Evolutionary conservation across 805 yeast genomes (phyloP), one percentile per base, ranked within the genome.

Genomic region (Wickerhamomyces rabaulensis): DNA sequence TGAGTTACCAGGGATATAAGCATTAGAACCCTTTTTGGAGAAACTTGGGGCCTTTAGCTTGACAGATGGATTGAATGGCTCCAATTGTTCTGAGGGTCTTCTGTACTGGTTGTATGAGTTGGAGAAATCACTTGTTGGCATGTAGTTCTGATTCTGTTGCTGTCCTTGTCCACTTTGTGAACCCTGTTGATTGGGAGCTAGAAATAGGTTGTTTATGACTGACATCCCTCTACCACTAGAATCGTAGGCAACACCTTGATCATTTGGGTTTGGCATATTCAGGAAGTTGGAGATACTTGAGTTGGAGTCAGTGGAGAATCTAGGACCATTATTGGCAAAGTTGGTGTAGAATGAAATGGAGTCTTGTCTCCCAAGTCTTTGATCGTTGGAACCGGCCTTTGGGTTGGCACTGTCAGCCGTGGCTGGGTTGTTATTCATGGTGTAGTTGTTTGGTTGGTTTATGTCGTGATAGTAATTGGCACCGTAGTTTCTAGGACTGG

Each of bases 71-170:
- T 68, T 64, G 52, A 74, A 75, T 1, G 78, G 74, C 45, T 76
- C 80, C 42, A 74, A 50, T 43, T 73, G 78, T 52, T 76, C 80
- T 41, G 77, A 69, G n/a, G 73, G 75, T 41, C 79, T 62, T 51
- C 78, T 63, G 21, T 54, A 40, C 44, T 60, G 48, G 50, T 55
- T 50, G 57, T 54, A 52, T 47, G 67, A 44, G 57, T 66, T 41
- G 41, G 44, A 27, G n/a, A 27, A 56, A 19, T 57, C 58, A 13
- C 44, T 46, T 13, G 54, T 9, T 16, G 57, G 53, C 8, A 47
- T 7, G 25, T 50, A 47, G 19, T 50, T 50, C 9, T 50, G 48
- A 21, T 27, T 27, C 8, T 25, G 39, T 13, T 35, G 40, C 19
- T 27, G 45, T 29, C 3, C 33, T 36, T 12, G 51, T 23, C 19